A percentile compares a stretch with the other conserved stretches of the same genome.
Conservation (phyloP, 176 grass and related monocot species). For the Poa pratensis region DNA sequence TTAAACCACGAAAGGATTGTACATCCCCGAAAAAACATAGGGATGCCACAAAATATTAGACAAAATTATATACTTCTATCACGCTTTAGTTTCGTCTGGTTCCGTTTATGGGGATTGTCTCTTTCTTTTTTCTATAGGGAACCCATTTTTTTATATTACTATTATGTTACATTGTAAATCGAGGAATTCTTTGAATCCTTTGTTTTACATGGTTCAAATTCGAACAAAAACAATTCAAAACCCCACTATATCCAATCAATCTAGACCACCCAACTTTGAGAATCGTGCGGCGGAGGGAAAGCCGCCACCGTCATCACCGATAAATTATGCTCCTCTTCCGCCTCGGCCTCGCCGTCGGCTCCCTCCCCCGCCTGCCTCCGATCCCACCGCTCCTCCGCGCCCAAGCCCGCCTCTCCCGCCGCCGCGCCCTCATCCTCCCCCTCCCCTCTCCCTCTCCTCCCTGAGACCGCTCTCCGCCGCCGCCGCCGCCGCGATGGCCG, state of each 20-base stretch:
- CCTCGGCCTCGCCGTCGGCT: constrained; percentile 1
- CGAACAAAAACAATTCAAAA: neutral
- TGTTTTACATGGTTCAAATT: neutral
- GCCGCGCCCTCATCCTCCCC: neutral
- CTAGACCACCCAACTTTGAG: neutral
- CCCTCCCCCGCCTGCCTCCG: neutral
- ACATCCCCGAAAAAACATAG: too few relatives aligned
- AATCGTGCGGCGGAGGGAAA: constrained; percentile 4
- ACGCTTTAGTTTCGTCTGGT: too few relatives aligned
- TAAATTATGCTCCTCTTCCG: constrained; percentile 3
- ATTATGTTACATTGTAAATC: too few relatives aligned
- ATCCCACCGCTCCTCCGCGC: neutral
- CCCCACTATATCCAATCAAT: neutral
- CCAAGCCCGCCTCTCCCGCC: constrained; percentile 8
- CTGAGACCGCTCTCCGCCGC: neutral
- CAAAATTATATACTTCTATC: too few relatives aligned
- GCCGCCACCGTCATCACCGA: neutral
- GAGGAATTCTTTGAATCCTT: neutral
- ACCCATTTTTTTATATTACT: too few relatives aligned
- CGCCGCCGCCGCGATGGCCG: constrained; percentile 28
- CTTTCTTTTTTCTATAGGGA: too few relatives aligned
- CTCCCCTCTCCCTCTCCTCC: neutral
- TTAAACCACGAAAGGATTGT: too few relatives aligned
- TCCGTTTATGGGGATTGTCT: too few relatives aligned
- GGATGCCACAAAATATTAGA: too few relatives aligned